A percentile compares a stretch with the other conserved stretches of the same genome.
These are phyloP conservation scores for Curvularia verruculosa DNA, from an alignment of 2,329 filamentous ascomycete species.

Conservation along the genomic window DNA sequence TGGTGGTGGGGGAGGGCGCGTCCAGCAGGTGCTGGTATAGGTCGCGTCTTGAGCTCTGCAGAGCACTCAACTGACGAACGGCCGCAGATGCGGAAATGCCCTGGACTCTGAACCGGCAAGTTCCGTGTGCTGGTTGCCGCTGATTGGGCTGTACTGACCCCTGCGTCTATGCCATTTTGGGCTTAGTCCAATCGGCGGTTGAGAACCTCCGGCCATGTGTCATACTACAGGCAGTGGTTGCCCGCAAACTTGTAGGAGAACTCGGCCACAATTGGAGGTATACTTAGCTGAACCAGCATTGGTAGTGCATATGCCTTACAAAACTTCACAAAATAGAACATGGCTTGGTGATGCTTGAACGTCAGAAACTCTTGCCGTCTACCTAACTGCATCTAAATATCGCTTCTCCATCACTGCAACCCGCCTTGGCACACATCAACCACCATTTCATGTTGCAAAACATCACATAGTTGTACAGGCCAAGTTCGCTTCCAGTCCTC, in stretches of 20 bases:
- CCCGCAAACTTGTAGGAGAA: neutral
- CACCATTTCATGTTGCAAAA: conserved; percentile 23
- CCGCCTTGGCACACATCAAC: neutral
- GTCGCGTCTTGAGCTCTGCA: conserved; percentile 38
- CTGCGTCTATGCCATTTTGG: neutral
- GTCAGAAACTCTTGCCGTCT: neutral
- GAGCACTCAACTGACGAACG: conserved; percentile 17
- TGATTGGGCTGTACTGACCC: conserved; percentile 13
- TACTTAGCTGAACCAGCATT: neutral
- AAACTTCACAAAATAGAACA: too few relatives aligned
- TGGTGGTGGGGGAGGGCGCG: conserved; percentile 36
- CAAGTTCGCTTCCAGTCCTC: conserved; percentile 21
- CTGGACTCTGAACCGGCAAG: conserved; percentile 12
- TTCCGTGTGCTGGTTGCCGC: neutral
- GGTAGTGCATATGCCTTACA: neutral
- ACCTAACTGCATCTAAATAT: conserved; percentile 38
- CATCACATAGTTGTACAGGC: conserved; percentile 39
- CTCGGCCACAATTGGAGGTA: neutral
- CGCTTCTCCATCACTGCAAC: conserved; percentile 17
- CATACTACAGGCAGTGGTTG: neutral
- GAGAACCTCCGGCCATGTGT: conserved; percentile 4
- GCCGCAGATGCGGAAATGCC: conserved; percentile 12
- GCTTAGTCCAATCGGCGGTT: conserved; percentile 14
- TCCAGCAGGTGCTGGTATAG: conserved; percentile 37
- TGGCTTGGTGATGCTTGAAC: conserved; percentile 33